These are phyloP conservation scores for Evansstolkia leycettana DNA, from an alignment of 495 filamentous ascomycete species.

Conservation along the genomic window DNA sequence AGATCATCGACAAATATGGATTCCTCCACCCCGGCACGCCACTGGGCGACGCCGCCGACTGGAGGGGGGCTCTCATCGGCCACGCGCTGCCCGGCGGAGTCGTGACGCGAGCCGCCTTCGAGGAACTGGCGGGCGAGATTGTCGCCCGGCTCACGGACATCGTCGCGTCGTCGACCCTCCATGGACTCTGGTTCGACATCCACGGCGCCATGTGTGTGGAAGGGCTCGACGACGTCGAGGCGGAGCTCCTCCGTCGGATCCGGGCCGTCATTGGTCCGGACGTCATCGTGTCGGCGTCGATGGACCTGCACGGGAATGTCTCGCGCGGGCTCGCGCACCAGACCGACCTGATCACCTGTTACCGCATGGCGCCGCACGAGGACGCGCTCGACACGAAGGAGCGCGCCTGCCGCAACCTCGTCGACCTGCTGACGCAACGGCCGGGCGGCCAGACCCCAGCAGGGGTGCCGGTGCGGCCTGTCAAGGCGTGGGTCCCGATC, in stretches of 20 bases:
- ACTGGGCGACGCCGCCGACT: conserved; percentile 30
- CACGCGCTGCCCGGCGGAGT: conserved; percentile 43
- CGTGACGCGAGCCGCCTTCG: conserved; percentile 35
- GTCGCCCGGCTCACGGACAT: conserved; percentile 28
- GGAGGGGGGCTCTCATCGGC: conserved; percentile 41
- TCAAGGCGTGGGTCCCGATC: conserved; percentile 45
- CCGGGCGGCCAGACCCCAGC: neutral
- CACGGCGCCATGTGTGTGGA: conserved; percentile 49
- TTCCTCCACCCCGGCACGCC: conserved; percentile 30
- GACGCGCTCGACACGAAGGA: conserved; percentile 40
- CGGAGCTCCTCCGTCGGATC: conserved; percentile 37
- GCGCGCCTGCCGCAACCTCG: conserved; percentile 40
- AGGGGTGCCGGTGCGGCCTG: conserved; percentile 13
- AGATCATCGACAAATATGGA: conserved; percentile 34
- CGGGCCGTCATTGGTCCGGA: conserved; percentile 32
- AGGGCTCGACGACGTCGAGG: conserved; percentile 37
- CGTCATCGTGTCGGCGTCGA: conserved; percentile 41
- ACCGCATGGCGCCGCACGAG: conserved; percentile 43
- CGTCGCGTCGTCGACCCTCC: conserved; percentile 13
- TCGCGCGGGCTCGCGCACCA: conserved; percentile 37
- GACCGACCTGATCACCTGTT: conserved; percentile 42
- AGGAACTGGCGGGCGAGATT: conserved; percentile 36
- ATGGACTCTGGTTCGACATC: conserved; percentile 47
- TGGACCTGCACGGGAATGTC: conserved; percentile 48
- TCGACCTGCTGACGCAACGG: conserved; percentile 21